Percentiles rank a stretch among this genome's conserved stretches.
These are phyloP conservation scores for Melaleuca quinquenervia DNA, from an alignment of 345 rosid species.

Conservation along the genomic window DNA sequence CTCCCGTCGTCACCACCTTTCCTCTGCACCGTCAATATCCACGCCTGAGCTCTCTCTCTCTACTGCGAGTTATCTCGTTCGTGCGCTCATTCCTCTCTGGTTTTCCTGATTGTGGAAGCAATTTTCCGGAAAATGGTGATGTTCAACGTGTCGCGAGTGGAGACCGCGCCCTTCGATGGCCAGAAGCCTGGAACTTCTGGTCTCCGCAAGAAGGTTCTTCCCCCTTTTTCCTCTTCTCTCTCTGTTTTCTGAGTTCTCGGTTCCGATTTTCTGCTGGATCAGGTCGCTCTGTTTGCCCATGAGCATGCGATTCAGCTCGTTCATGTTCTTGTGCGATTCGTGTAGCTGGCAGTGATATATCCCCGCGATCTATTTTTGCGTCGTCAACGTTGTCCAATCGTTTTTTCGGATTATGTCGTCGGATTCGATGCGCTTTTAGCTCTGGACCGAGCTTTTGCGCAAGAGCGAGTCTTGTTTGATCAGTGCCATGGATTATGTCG, in stretches of 20 bases:
- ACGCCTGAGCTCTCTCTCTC: background rate
- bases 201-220: conserved; percentile 90
- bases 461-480: background rate
- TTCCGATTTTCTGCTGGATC: background rate
- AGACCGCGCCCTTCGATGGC: conserved; percentile 66
- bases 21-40: background rate
- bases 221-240: background rate
- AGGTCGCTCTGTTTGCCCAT: background rate
- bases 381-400: background rate
- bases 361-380: background rate
- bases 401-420: background rate
- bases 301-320: background rate
- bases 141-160: conserved; percentile 54
- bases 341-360: background rate
- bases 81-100: background rate
- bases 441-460: background rate
- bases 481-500: background rate
- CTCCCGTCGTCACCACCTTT: background rate
- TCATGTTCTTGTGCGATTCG: background rate
- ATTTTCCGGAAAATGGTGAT: conserved; percentile 24
- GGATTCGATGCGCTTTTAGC: background rate
- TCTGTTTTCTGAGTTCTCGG: background rate
- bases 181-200: conserved; percentile 99
- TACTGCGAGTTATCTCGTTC: background rate
- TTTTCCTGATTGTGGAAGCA: background rate